Evolutionary conservation across 768 basidiomycete genomes (phyloP), one percentile per base, ranked within the genome.

Genomic region (Tricholoma terreum): DNA sequence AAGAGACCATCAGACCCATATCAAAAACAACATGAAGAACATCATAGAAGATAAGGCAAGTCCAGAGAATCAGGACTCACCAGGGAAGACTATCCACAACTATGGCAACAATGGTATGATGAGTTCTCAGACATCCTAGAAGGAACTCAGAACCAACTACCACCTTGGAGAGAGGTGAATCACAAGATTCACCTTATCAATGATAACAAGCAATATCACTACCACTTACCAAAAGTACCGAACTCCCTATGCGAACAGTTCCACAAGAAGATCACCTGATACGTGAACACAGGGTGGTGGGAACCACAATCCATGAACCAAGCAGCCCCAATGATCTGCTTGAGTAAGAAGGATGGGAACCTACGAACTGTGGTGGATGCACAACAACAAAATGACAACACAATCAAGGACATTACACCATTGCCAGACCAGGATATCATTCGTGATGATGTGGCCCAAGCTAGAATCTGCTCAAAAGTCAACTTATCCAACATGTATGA

Each of bases 401-500:
- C 73, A 0, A 17, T 71, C 0, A 71, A 74, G 50, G 73, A 75
- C 42, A 65, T 75, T 0, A 76, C 77, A 0, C 78, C 76, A 0
- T 65, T 79, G 7, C 78, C 78, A 0, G 77, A 79, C 48, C 72
- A 75, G 33, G 73, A 78, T 6, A 30, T 59, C 0, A 69, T 69
- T 27, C 42, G 55, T 6, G 58, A 60, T 30, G 69, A 73, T 42
- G 72, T 77, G 0, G 71, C 74, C 0, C 17, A 64, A n/a, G 69
- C 60, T 0, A 65, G 57, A 30, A 65, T 61, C 40, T 46, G 72
- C 0, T 74, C 76, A 1, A 77, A 75, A 36, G 73, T 80, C 4
- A 73, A 80, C 52, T 40, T 76, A 35, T 64, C 68, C 2, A 68
- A 77, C 50, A 72, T 75, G 0, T 80, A 76, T 58, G 72, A 80